Conservation (phyloP, 2,329 filamentous ascomycete genomes). For the Fusarium sororula region DNA sequence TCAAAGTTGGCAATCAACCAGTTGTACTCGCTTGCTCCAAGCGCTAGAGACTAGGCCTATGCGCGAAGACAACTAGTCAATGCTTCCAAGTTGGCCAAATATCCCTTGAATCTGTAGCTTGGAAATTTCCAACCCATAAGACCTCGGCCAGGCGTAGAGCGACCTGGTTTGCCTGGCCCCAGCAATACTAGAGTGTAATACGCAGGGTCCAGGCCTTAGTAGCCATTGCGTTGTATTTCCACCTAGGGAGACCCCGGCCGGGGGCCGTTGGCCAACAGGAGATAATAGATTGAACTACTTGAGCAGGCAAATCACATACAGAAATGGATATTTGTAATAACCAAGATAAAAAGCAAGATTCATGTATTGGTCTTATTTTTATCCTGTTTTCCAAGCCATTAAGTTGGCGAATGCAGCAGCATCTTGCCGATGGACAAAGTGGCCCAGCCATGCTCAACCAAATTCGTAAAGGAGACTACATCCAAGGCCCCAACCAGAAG, state of each 20-base stretch:
- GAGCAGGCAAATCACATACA: accelerated
- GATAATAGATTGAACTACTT: background rate
- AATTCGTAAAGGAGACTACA: accelerated
- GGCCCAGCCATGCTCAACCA: accelerated
- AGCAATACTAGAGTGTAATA: no score
- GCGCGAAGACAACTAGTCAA: no score
- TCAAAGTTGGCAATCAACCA: accelerated
- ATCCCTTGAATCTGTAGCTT: no score
- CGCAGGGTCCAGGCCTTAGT: accelerated
- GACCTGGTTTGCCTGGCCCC: no score
- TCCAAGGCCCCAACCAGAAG: no score
- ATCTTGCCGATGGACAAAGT: background rate
- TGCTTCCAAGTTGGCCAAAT: no score
- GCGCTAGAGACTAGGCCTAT: accelerated
- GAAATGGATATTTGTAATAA: accelerated
- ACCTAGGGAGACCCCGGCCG: background rate
- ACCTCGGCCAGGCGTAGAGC: no score
- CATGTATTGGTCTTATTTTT: accelerated
- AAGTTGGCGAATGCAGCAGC: background rate
- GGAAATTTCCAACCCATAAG: no score
- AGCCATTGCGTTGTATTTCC: background rate
- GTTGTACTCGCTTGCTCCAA: background rate
- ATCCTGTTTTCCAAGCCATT: accelerated
- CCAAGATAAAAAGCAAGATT: no score
- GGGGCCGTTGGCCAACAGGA: background rate